These are phyloP conservation scores for Vairimorpha apis DNA, from an alignment of 371 early-diverging fungal species.

Conservation along the genomic window DNA sequence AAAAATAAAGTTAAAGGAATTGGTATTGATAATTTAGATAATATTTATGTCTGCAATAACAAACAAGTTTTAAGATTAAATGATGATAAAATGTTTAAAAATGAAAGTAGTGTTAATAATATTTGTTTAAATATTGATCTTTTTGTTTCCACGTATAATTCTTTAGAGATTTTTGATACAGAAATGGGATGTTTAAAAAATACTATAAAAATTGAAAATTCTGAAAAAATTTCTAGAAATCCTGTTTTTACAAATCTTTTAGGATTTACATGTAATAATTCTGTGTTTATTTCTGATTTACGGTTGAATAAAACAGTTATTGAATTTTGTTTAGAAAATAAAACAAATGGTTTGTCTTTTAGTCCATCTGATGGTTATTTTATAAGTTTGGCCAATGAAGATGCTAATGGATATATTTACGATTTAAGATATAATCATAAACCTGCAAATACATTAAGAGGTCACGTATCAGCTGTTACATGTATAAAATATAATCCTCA, in stretches of 20 bases:
- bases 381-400: slow-evolving; percentile 74
- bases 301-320: slow-evolving; percentile 39
- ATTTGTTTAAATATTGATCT: slow-evolving; percentile 21
- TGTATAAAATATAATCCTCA: slow-evolving; percentile 93
- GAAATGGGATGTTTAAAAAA: slow-evolving; percentile 24
- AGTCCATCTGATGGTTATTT: slow-evolving; percentile 57
- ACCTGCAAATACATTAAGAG: slow-evolving; percentile 75
- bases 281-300: slow-evolving; percentile 51
- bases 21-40: slow-evolving; percentile 20
- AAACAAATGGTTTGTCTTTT: slow-evolving; percentile 53
- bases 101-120: slow-evolving; percentile 16
- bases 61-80: slow-evolving; percentile 23
- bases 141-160: slow-evolving; percentile 10
- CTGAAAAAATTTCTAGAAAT: slow-evolving; percentile 12
- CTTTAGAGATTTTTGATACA: slow-evolving; percentile 44
- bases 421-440: slow-evolving; percentile 84
- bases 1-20: slow-evolving; percentile 29
- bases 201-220: slow-evolving; percentile 3
- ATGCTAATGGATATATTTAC: slow-evolving; percentile 83
- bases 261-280: slow-evolving; percentile 34
- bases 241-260: slow-evolving; percentile 37
- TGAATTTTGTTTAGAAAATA: slow-evolving; percentile 27
- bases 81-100: background rate
- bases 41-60: slow-evolving; percentile 27
- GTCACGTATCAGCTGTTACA: slow-evolving; percentile 90